Percentiles rank a stretch among this genome's conserved stretches.
These are phyloP conservation scores for Suhomyces panamericanus DNA, from an alignment of 1,139 yeast species.

Conservation along the genomic window DNA sequence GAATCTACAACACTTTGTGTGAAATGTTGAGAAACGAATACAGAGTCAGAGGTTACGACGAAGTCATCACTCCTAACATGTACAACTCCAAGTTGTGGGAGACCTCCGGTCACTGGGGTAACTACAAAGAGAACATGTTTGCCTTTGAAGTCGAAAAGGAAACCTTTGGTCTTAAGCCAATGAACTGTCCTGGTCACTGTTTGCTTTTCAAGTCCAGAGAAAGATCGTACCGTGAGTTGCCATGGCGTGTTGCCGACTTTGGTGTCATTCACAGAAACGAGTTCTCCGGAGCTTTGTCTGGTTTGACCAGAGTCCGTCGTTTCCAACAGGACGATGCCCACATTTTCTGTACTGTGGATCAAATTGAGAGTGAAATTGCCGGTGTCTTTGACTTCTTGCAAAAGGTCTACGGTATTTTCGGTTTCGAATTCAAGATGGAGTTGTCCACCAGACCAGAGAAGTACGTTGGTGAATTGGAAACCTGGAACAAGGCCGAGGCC, in stretches of 20 bases:
- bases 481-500: constrained; percentile 87
- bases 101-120: constrained; percentile 97
- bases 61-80: constrained; percentile 98
- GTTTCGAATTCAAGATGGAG: constrained; percentile 85
- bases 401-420: constrained; percentile 78
- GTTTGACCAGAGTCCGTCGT: constrained; percentile 93
- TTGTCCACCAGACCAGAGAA: constrained; percentile 94
- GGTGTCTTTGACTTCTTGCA: constrained; percentile 78
- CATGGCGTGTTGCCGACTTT: constrained; percentile 95
- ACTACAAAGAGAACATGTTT: constrained; percentile 96
- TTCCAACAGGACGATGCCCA: constrained; percentile 99
- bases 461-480: constrained; percentile 79
- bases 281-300: constrained; percentile 80
- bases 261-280: constrained; percentile 96
- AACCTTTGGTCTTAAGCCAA: constrained; percentile 84
- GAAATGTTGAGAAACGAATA: constrained; percentile 80
- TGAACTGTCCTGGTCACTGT: constrained; percentile 99
- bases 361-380: constrained; percentile 79
- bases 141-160: constrained; percentile 95
- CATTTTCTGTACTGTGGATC: constrained; percentile 89
- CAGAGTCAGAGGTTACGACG: constrained; percentile 90
- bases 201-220: constrained; percentile 82
- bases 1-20: constrained; percentile 85
- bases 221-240: constrained; percentile 91
- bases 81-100: constrained; percentile 95